A percentile compares a stretch with the other conserved stretches of the same genome.
Evolutionary conservation across 1,139 yeast species (phyloP).

Genomic region (Meyerozyma athensensis): DNA sequence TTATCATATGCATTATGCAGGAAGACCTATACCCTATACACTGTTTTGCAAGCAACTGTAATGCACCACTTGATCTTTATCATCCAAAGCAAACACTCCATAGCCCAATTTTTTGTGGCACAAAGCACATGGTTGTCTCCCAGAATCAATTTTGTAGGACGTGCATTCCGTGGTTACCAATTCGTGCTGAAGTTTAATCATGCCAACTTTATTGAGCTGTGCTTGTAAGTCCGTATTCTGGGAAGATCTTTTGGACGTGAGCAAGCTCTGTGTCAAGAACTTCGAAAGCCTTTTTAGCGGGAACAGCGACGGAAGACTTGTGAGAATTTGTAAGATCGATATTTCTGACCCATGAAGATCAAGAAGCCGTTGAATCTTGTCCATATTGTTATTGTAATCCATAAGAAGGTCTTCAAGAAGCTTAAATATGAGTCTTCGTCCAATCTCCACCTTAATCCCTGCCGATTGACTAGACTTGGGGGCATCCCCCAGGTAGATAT

Average conservation of each 20-base stretch:
- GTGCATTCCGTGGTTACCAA: constrained; percentile 35
- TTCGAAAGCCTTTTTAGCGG: constrained; percentile 39
- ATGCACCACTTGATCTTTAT: constrained; percentile 55
- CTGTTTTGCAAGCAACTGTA: constrained; percentile 37
- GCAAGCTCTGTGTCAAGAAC: constrained; percentile 45
- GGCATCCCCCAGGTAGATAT: constrained; percentile 28
- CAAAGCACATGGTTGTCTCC: constrained; percentile 46
- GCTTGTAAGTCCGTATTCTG: constrained; percentile 21
- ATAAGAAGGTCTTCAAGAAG: constrained; percentile 35
- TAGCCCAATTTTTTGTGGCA: constrained; percentile 63
- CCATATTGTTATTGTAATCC: constrained; percentile 26
- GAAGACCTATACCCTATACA: background rate
- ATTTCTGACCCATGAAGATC: constrained; percentile 49
- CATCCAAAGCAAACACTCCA: constrained; percentile 53
- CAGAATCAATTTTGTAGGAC: constrained; percentile 31
- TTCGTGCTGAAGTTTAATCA: constrained; percentile 28
- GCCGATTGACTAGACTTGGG: background rate
- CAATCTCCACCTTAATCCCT: constrained; percentile 20
- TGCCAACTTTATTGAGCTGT: constrained; percentile 36
- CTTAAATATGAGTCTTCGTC: constrained; percentile 35
- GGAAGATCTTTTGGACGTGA: constrained; percentile 17
- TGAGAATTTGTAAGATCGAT: constrained; percentile 46
- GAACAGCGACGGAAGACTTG: constrained; percentile 47
- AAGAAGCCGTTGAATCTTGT: constrained; percentile 41
- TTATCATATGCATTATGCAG: background rate